Conservation (phyloP, 306 rosid genomes). For the Mucuna pruriens region DNA sequence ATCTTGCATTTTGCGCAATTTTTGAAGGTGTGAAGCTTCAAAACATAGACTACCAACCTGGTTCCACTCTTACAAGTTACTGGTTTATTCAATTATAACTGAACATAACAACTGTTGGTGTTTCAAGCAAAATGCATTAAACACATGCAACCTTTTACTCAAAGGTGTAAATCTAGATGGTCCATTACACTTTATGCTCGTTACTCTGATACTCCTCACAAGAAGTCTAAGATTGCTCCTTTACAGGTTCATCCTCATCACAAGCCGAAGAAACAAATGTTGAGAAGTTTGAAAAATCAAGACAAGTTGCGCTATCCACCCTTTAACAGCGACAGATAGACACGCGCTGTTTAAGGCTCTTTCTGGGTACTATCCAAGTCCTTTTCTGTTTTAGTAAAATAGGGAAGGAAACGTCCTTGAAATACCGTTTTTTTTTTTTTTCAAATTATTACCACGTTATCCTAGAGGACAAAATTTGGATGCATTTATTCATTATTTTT, state of each 20-base stretch:
- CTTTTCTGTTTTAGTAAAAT: too few relatives aligned
- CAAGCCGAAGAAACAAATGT: slow-evolving; percentile 32
- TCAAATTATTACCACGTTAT: too few relatives aligned
- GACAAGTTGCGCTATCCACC: slow-evolving; percentile 43
- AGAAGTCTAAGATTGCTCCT: slow-evolving; percentile 83
- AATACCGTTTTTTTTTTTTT: too few relatives aligned
- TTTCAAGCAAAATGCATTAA: slow-evolving; percentile 48
- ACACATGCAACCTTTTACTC: slow-evolving; percentile 49
- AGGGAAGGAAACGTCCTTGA: too few relatives aligned
- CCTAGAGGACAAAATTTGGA: too few relatives aligned
- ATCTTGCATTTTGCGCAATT: slow-evolving; percentile 11
- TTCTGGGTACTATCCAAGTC: too few relatives aligned
- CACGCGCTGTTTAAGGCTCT: too few relatives aligned
- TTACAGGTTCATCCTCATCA: slow-evolving; percentile 64
- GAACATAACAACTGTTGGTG: slow-evolving; percentile 50
- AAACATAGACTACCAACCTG: slow-evolving; percentile 17
- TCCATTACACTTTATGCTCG: slow-evolving; percentile 42
- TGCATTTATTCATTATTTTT: too few relatives aligned
- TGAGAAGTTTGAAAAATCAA: slow-evolving; percentile 35
- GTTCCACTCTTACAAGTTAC: slow-evolving; percentile 27
- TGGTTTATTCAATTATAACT: slow-evolving; percentile 28
- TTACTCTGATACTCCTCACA: slow-evolving; percentile 57
- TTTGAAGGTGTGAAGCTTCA: slow-evolving; percentile 35
- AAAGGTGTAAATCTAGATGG: slow-evolving; percentile 56
- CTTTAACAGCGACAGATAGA: too few relatives aligned